phyloP scores from a whole-genome alignment of 1,284 basidiomycete species.

The Abortiporus biennis region DNA sequence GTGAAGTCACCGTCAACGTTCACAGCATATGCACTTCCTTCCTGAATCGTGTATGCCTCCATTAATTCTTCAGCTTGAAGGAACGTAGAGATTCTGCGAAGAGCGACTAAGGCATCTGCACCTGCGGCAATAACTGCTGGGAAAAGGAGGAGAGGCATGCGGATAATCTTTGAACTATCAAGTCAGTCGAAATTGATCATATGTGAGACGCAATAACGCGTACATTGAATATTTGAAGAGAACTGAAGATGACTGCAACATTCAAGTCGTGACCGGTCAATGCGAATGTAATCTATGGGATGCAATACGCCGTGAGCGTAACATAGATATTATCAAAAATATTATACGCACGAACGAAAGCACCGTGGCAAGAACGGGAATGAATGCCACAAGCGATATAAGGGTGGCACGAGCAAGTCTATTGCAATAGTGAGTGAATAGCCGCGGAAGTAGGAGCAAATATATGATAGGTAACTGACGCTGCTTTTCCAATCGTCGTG shows the following conservation, averaged over 20 bases:
- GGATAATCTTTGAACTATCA: conserved; percentile 39
- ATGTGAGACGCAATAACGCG: not conserved
- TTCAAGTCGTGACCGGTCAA: conserved; percentile 60
- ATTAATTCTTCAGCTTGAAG: conserved; percentile 61
- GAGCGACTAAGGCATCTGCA: conserved; percentile 58
- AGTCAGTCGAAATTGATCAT: not conserved
- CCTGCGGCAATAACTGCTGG: conserved; percentile 44
- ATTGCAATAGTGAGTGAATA: conserved; percentile 4
- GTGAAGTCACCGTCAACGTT: conserved; percentile 60
- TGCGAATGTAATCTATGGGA: conserved; percentile 62
- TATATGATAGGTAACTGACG: conserved; percentile 30
- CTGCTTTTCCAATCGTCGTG: conserved; percentile 37
- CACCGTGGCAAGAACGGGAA: conserved; percentile 68
- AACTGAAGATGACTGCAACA: conserved; percentile 68
- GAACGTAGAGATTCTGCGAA: conserved; percentile 53
- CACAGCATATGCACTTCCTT: conserved; percentile 39
- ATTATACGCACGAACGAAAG: conserved; percentile 56
- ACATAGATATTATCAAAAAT: not conserved
- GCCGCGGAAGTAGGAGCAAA: too few relatives aligned
- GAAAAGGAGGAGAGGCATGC: conserved; percentile 44
- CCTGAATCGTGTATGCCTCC: conserved; percentile 44
- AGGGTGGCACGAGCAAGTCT: conserved; percentile 54
- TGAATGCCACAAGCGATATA: conserved; percentile 50
- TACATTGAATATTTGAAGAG: conserved; percentile 72
- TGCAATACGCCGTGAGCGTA: not conserved